Evolutionary conservation across 2,329 filamentous ascomycete genomes (phyloP), one percentile per base, ranked within the genome.

Genomic region (Diaporthe sp.): DNA sequence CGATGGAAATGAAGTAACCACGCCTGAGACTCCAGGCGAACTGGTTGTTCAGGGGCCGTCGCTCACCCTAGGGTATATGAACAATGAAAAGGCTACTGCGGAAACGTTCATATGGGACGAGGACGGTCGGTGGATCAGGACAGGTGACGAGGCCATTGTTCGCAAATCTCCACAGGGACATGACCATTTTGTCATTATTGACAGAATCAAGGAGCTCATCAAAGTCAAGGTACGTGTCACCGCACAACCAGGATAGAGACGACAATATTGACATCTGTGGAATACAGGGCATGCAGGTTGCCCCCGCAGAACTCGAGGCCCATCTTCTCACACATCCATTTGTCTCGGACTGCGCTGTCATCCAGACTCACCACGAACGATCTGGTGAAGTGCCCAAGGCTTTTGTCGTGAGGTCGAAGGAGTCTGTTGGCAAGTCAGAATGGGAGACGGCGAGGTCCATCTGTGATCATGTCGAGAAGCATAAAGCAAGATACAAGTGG

Each of bases 161-260:
- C 87, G 88, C 4, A 88, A 89, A 78, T 86, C 90, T 13, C 87
- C 90, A 0, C 85, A 86, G 4, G 94, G 94, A 4, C 85, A 92
- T 77, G 94, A 98, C 82, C 96, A 98, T 79, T 81, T 98, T 66
- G 92, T 94, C 81, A 93, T 98, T 75, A 93, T 95, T 1, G 96
- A 98, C 81, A 91, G 95, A 22, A 83, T 88, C 76, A 88, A 86
- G 78, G 86, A 88, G 79, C 78, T 88, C 70, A 88, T 88, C 79
- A 88, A 88, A 78, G 83, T 84, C 59, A 83, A 94, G 81, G 84
- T 85, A n/a, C n/a, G n/a, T n/a, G n/a, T n/a, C n/a, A n/a, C n/a
- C n/a, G n/a, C n/a, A n/a, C 76, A 70, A 75, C 71, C 9, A 19
- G 22, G 27, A 12, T 61, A 7, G 27, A 53, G 4, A 10, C 44